Evolutionary conservation across 2,329 filamentous ascomycete species (phyloP).

Genomic region (Ciborinia camelliae): DNA sequence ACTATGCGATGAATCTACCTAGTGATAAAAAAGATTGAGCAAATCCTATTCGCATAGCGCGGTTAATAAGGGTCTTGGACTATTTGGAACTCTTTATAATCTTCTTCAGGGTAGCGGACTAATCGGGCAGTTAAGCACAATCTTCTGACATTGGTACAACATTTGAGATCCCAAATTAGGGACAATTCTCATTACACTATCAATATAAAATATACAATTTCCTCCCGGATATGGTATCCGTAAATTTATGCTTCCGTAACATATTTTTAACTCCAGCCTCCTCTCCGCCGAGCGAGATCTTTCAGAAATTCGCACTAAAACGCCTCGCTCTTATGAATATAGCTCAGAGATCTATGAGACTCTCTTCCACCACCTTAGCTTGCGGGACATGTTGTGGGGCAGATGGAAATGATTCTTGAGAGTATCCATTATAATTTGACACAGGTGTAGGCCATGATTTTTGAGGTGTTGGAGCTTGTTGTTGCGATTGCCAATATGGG

Average conservation of each 20-base stretch:
- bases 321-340: constrained; percentile 35
- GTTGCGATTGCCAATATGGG: constrained; percentile 50
- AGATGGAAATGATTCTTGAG: constrained; percentile 61
- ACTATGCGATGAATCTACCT: too few species aligned
- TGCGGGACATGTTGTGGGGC: constrained; percentile 59
- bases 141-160: background rate
- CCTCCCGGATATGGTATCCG: background rate
- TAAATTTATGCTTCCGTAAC: constrained; percentile 7
- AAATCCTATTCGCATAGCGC: too few species aligned
- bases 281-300: background rate
- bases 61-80: too few species aligned
- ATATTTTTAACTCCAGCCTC: constrained; percentile 8
- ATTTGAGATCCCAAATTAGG: background rate
- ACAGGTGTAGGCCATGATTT: constrained; percentile 38
- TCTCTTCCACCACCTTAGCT: constrained; percentile 64
- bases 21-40: too few species aligned
- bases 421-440: constrained; percentile 48
- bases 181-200: constrained; percentile 8
- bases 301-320: constrained; percentile 5
- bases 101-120: background rate
- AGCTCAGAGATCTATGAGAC: constrained; percentile 69
- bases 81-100: background rate
- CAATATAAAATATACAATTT: constrained; percentile 2
- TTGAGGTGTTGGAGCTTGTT: constrained; percentile 42
- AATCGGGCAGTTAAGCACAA: background rate